Evolutionary conservation across 1,284 basidiomycete species (phyloP), one percentile per base, ranked within the genome.

Genomic region (Pseudozyma thailandica): DNA sequence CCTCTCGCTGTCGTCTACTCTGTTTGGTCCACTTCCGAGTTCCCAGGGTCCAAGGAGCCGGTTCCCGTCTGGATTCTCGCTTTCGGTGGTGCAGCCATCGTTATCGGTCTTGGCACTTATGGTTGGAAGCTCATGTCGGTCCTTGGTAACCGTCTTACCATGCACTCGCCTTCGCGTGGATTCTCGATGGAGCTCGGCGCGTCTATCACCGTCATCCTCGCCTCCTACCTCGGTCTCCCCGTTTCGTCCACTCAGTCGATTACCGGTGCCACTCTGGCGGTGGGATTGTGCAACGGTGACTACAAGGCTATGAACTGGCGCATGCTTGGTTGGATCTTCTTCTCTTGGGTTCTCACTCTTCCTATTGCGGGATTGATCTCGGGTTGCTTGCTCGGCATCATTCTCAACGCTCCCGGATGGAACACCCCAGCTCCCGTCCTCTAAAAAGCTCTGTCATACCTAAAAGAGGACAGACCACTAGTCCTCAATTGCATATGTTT

Each of bases 111-210:
- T 16, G 60, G 50, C 10, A 60, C 54, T 20, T 74, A 69, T 18
- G 74, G 72, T 8, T 77, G 59, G 57, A 60, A 64, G 25, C 33
- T 77, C 16, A 69, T 74, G 63, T 41, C 46, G 20, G 69, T 72
- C 6, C 55, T 77, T 5, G 74, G 74, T 18, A 74, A 74, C 51
- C n/a, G 58, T 5, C 35, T 77, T 8, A 77, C 74, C 12, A 60
- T 62, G 49, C 68, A 69, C 45, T 72, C 68, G 18, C 74, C 72
- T 6, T 69, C 68, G 6, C 37, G 74, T 21, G 74, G 74, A 1
- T 71, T 72, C 47, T 72, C 72, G 13, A 69, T 74, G 63, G 74
- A 77, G 28, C 16, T 74, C 27, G 68, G 69, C 25, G 68, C 75
- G 0, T 50, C 56, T 20, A 62, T 72, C 50, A 74, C 72, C 16